Evolutionary conservation across 2,329 filamentous ascomycete species (phyloP).

Genomic region (Colletotrichum liaoningense): DNA sequence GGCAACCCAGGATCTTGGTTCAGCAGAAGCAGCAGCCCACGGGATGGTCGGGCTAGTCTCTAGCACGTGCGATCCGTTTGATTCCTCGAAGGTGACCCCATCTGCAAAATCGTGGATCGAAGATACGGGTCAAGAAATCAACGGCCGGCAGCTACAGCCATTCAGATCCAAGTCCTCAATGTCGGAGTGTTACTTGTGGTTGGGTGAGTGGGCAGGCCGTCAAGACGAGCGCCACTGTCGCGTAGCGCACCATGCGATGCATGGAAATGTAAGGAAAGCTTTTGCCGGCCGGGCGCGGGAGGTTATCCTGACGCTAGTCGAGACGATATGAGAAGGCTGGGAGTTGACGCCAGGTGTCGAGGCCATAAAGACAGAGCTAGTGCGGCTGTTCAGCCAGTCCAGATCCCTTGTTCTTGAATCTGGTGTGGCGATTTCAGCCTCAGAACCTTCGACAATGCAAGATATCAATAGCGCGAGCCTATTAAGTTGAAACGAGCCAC

Average conservation of each 20-base stretch:
- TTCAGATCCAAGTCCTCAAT: background rate
- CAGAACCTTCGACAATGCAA: slow-evolving; percentile 1
- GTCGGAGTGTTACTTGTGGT: background rate
- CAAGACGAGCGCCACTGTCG: background rate
- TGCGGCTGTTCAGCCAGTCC: background rate
- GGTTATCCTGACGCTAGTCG: background rate
- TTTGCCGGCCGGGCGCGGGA: background rate
- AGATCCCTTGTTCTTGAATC: slow-evolving; percentile 4
- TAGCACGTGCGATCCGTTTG: background rate
- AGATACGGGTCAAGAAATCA: background rate
- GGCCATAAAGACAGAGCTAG: background rate
- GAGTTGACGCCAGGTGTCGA: background rate
- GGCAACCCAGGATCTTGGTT: background rate
- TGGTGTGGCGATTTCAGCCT: slow-evolving; percentile 20
- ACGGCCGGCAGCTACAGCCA: too few species aligned
- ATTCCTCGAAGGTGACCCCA: background rate
- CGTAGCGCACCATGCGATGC: background rate
- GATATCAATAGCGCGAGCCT: slow-evolving; percentile 5
- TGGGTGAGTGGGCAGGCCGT: background rate
- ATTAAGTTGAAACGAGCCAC: slow-evolving; percentile 5
- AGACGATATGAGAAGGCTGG: background rate
- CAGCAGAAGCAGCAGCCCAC: background rate
- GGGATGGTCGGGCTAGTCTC: background rate
- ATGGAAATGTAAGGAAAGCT: background rate
- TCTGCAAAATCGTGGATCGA: background rate